These are phyloP conservation scores for Alnus rubra DNA, from an alignment of 306 rosid genomes.

Conservation along the genomic window DNA sequence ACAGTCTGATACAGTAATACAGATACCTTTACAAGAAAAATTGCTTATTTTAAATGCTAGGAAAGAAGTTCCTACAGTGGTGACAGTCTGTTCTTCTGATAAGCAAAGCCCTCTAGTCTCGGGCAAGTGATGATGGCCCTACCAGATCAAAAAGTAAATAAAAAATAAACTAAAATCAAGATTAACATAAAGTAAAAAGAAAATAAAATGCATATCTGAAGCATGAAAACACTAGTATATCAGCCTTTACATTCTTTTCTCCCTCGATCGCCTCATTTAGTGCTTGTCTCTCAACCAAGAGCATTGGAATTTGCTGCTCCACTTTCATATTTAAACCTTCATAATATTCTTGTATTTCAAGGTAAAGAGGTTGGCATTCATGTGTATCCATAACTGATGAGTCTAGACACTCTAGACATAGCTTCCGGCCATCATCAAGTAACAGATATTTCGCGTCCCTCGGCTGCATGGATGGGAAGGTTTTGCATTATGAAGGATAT, in stretches of 20 bases:
- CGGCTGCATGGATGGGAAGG: slow-evolving; percentile 65
- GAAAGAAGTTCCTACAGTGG: slow-evolving; percentile 61
- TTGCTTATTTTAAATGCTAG: not conserved
- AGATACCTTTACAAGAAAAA: slow-evolving; percentile 19
- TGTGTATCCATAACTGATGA: slow-evolving; percentile 94
- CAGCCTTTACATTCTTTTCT: slow-evolving; percentile 69
- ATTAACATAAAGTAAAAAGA: not conserved
- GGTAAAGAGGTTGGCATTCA: slow-evolving; percentile 97
- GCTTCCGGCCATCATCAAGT: slow-evolving; percentile 94
- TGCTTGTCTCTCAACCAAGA: slow-evolving; percentile 99
- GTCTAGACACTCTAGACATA: slow-evolving; percentile 95
- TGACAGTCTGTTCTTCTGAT: slow-evolving; percentile 91
- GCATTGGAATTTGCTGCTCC: slow-evolving; percentile 98
- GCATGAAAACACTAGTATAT: not conserved
- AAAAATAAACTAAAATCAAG: slow-evolving; percentile 11
- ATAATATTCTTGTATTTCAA: slow-evolving; percentile 92
- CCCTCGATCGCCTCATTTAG: slow-evolving; percentile 99
- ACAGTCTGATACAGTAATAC: slow-evolving; percentile 4
- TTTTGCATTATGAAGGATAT: slow-evolving; percentile 25
- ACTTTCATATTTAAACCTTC: slow-evolving; percentile 96
- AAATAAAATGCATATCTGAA: not conserved
- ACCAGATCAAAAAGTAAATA: slow-evolving; percentile 10
- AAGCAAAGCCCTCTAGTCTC: slow-evolving; percentile 99
- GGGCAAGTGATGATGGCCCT: slow-evolving; percentile 98
- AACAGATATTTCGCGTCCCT: slow-evolving; percentile 73